Evolutionary conservation across 2,329 filamentous ascomycete genomes (phyloP).

Genomic region (Neofusicoccum sp.): DNA sequence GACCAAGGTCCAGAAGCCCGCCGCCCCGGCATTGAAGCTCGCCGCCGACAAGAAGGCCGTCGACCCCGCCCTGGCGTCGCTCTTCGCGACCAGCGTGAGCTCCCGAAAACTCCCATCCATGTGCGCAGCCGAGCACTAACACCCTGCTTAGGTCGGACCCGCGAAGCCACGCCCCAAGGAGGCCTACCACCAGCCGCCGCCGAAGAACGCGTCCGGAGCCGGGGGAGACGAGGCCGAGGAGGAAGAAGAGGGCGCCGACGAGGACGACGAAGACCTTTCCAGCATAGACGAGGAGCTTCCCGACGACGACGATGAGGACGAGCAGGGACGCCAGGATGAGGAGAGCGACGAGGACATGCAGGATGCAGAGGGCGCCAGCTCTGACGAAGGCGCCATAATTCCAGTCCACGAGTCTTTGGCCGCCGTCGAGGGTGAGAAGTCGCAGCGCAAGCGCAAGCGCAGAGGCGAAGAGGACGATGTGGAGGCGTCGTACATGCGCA

Average conservation of each 20-base stretch:
- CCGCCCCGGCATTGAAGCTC: conserved; percentile 22
- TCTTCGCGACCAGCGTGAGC: conserved; percentile 46
- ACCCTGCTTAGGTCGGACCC: conserved; percentile 31
- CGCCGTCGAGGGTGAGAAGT: conserved; percentile 21
- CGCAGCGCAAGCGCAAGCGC: conserved; percentile 44
- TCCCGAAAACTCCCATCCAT: conserved; percentile 13
- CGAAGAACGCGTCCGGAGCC: conserved; percentile 25
- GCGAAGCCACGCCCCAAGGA: conserved; percentile 39
- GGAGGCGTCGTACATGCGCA: conserved; percentile 67
- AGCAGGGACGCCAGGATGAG: conserved; percentile 22
- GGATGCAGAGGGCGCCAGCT: conserved; percentile 21
- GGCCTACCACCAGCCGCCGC: conserved; percentile 36
- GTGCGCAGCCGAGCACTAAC: not conserved
- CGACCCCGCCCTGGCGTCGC: conserved; percentile 45
- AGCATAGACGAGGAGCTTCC: conserved; percentile 26
- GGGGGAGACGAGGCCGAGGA: conserved; percentile 56
- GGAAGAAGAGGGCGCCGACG: conserved; percentile 36
- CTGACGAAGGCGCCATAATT: conserved; percentile 20
- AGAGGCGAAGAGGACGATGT: conserved; percentile 64
- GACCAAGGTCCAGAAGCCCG: conserved; percentile 22
- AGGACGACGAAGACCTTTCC: conserved; percentile 24
- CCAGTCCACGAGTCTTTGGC: conserved; percentile 33
- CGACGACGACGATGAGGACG: conserved; percentile 33
- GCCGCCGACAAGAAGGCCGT: conserved; percentile 36
- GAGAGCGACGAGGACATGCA: conserved; percentile 25